Percentiles rank a stretch among this genome's conserved stretches.
These are phyloP conservation scores for Populus hybrid DNA, from an alignment of 441 rosid genomes.

Conservation along the genomic window DNA sequence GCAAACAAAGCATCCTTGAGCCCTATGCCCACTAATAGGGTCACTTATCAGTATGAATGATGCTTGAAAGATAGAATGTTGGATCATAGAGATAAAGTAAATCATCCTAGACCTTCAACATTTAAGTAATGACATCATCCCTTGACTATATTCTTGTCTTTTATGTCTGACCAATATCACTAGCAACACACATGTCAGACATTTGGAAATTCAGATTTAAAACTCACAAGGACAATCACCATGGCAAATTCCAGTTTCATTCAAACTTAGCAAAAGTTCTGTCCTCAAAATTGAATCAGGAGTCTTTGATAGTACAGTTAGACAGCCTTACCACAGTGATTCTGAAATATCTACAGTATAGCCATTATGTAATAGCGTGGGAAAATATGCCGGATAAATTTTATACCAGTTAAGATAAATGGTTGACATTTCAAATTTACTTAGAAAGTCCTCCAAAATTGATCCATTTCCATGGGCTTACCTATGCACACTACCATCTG, in stretches of 20 bases:
- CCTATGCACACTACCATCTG: not conserved
- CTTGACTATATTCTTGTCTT: not conserved
- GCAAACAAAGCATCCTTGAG: not conserved
- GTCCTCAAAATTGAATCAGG: not conserved
- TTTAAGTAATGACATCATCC: not conserved
- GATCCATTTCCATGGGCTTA: not conserved
- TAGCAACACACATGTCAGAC: not conserved
- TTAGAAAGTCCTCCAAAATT: not conserved
- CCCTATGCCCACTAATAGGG: not conserved
- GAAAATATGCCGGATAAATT: not conserved
- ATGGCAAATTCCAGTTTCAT: not conserved
- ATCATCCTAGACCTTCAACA: not conserved
- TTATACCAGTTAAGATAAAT: not conserved
- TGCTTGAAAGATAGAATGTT: not conserved
- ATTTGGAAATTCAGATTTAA: not conserved
- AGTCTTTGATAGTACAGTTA: not conserved
- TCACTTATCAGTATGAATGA: not conserved
- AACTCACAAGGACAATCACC: not conserved
- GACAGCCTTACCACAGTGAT: not conserved
- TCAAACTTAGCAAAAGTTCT: not conserved
- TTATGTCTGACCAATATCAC: not conserved
- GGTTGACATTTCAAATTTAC: not conserved
- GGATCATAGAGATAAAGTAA: not conserved
- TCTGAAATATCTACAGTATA: not conserved
- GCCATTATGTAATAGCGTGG: not conserved